phyloP scores from a whole-genome alignment of 2,329 filamentous ascomycete genomes.

The Geosmithia morbida region DNA sequence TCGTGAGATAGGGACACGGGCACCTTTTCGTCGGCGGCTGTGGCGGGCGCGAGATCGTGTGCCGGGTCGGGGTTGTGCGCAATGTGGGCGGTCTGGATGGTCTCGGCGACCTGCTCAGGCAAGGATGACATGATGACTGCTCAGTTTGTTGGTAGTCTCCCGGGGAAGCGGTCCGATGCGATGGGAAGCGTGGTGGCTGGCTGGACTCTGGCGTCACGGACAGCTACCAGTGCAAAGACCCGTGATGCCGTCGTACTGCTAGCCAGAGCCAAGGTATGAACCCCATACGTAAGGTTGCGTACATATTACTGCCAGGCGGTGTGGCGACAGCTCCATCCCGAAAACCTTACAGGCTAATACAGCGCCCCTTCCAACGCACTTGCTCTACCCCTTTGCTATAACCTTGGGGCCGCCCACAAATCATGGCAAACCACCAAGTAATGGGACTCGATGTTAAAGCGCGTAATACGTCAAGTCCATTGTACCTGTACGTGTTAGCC shows the following conservation, averaged over 20 bases:
- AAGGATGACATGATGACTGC: conserved; percentile 18
- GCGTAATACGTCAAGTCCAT: too few relatives aligned
- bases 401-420: too few relatives aligned
- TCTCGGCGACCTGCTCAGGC: conserved; percentile 57
- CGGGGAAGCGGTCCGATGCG: neutral
- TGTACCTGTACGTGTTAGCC: too few relatives aligned
- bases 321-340: neutral
- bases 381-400: too few relatives aligned
- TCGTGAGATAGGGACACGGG: conserved; percentile 8
- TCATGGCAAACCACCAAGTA: too few relatives aligned
- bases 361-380: too few relatives aligned
- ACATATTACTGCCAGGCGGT: conserved; percentile 14
- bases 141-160: neutral
- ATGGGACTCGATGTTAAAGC: too few relatives aligned
- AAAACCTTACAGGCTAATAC: too few relatives aligned
- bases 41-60: conserved; percentile 72
- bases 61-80: conserved; percentile 53
- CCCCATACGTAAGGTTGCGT: neutral
- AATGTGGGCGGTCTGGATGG: conserved; percentile 69
- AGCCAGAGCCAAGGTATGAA: neutral
- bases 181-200: neutral
- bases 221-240: too few relatives aligned
- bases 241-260: neutral
- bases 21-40: conserved; percentile 47
- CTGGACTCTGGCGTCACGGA: neutral